These are phyloP conservation scores for Suillus brevipes DNA, from an alignment of 768 basidiomycete species.

Conservation along the genomic window DNA sequence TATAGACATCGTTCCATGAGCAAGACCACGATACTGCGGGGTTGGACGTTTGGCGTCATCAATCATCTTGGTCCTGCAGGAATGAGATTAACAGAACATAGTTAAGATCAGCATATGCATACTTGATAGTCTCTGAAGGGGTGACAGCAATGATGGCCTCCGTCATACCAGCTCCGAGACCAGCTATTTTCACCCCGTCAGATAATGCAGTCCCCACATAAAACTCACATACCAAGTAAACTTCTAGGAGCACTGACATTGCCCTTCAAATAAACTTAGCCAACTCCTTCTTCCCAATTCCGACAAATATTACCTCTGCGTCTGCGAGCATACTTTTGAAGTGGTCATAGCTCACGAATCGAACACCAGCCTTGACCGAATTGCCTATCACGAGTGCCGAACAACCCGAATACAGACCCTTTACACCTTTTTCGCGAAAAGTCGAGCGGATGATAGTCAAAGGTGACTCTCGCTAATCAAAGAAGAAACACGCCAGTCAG, in stretches of 20 bases:
- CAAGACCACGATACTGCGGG: constrained; percentile 83
- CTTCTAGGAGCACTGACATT: constrained; percentile 87
- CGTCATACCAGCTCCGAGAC: constrained; percentile 84
- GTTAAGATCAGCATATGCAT: constrained; percentile 24
- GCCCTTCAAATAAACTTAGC: constrained; percentile 51
- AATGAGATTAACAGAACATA: background rate
- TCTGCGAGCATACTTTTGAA: constrained; percentile 87
- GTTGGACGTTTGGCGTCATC: constrained; percentile 86
- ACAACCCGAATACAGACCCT: constrained; percentile 92
- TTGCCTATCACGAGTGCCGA: constrained; percentile 90
- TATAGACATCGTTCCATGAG: constrained; percentile 83
- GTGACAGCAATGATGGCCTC: constrained; percentile 96
- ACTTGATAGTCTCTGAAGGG: constrained; percentile 99
- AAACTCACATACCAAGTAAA: constrained; percentile 61
- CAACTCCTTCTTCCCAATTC: background rate
- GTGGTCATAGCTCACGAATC: constrained; percentile 93
- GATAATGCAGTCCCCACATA: constrained; percentile 1
- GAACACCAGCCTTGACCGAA: constrained; percentile 90
- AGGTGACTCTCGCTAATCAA: constrained; percentile 60
- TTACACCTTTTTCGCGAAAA: constrained; percentile 68
- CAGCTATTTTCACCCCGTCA: constrained; percentile 43
- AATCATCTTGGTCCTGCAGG: constrained; percentile 87
- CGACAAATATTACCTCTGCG: constrained; percentile 53
- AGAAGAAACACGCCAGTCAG: background rate
- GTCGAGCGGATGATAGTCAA: constrained; percentile 76